These are phyloP conservation scores for Echinochloa phyllopogon DNA, from an alignment of 176 grass and related monocot genomes.

Conservation along the genomic window DNA sequence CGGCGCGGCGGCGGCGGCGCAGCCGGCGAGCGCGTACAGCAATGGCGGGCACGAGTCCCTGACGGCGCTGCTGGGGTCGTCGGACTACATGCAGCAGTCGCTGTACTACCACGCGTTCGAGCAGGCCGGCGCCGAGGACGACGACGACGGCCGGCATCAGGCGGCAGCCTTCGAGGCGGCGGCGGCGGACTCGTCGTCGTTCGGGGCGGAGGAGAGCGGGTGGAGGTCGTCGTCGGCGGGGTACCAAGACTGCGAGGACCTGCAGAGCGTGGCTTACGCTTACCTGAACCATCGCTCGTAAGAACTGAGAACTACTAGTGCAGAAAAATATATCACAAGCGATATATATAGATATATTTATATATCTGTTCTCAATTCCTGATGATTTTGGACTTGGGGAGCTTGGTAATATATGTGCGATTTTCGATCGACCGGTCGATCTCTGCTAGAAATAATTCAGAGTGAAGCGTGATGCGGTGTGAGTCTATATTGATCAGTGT, in stretches of 20 bases:
- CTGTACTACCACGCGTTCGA: conserved; percentile 45
- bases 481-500: conserved; percentile 35
- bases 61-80: conserved; percentile 44
- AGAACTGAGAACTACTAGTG: conserved; percentile 58
- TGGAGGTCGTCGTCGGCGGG: conserved; percentile 68
- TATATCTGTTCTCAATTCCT: conserved; percentile 46
- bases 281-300: conserved; percentile 70
- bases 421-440: conserved; percentile 8
- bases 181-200: conserved; percentile 44
- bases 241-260: conserved; percentile 83
- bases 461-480: not conserved
- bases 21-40: conserved; percentile 36
- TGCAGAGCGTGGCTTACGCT: conserved; percentile 73
- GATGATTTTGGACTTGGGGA: conserved; percentile 55
- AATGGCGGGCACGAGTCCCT: conserved; percentile 55
- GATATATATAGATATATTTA: conserved; percentile 48
- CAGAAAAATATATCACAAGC: conserved; percentile 56
- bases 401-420: conserved; percentile 41
- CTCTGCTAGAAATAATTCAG: conserved; percentile 43
- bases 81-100: conserved; percentile 55
- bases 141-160: conserved; percentile 8
- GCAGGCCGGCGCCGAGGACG: not conserved
- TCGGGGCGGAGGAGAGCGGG: conserved; percentile 42
- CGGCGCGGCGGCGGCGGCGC: conserved; percentile 6
- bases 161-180: conserved; percentile 38